Percentiles rank a stretch among this genome's conserved stretches.
phyloP scores from a whole-genome alignment of 768 basidiomycete genomes.

The Pleurotus sapidus region DNA sequence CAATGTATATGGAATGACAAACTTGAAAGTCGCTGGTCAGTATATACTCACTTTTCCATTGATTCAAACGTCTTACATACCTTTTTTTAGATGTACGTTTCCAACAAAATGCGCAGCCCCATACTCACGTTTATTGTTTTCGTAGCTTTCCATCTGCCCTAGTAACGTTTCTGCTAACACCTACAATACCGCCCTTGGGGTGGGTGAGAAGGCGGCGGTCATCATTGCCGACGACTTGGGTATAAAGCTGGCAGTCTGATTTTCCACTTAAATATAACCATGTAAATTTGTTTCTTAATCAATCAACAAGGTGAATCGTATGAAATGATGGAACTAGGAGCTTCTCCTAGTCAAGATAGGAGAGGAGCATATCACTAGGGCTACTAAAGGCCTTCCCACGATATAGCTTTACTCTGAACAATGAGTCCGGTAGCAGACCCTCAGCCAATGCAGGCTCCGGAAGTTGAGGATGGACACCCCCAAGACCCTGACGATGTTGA shows the following conservation, averaged over 20 bases:
- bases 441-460: not conserved
- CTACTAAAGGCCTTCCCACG: too few relatives aligned
- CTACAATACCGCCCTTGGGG: conserved; percentile 37
- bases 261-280: too few relatives aligned
- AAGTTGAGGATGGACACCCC: not conserved
- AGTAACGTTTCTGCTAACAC: conserved; percentile 39
- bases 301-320: too few relatives aligned
- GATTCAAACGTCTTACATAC: not conserved
- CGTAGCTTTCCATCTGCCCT: conserved; percentile 34
- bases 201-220: conserved; percentile 62
- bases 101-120: not conserved
- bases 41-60: not conserved
- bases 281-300: too few relatives aligned
- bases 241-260: conserved; percentile 12
- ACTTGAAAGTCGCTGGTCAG: conserved; percentile 57
- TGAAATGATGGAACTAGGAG: too few relatives aligned
- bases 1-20: conserved; percentile 58
- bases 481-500: conserved; percentile 14
- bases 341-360: too few relatives aligned
- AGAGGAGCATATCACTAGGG: too few relatives aligned
- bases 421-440: conserved; percentile 11
- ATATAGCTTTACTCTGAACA: not conserved
- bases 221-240: conserved; percentile 57
- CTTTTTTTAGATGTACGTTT: not conserved
- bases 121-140: not conserved